These are phyloP conservation scores for Arachnomyces sp. DNA, from an alignment of 2,329 filamentous ascomycete species.

Conservation along the genomic window DNA sequence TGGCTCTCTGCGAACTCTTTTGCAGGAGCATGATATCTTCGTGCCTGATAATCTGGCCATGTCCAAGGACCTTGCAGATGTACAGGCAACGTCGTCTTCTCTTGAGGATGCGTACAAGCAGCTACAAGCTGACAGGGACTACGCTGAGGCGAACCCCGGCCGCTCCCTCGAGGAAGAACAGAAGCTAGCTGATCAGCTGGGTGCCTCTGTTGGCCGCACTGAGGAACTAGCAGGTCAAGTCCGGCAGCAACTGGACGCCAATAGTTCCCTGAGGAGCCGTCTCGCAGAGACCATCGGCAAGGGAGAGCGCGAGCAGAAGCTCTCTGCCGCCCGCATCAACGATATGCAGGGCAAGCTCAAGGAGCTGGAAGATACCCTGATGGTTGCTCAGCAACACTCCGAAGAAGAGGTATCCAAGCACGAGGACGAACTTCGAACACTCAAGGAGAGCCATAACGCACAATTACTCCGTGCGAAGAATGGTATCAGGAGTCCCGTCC, in stretches of 20 bases:
- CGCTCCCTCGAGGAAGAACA: constrained; percentile 64
- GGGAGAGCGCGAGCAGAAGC: constrained; percentile 73
- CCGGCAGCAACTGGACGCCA: constrained; percentile 68
- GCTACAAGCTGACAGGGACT: constrained; percentile 58
- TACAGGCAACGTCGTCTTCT: constrained; percentile 58
- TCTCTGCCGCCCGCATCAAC: constrained; percentile 73
- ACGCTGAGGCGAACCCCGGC: constrained; percentile 60
- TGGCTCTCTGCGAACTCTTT: constrained; percentile 64
- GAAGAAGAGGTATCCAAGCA: constrained; percentile 77
- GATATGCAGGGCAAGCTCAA: constrained; percentile 74
- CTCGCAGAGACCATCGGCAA: constrained; percentile 71
- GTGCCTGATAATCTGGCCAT: constrained; percentile 54
- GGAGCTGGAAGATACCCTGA: constrained; percentile 71
- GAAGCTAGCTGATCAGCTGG: constrained; percentile 60
- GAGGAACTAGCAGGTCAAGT: constrained; percentile 74
- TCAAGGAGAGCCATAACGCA: constrained; percentile 68
- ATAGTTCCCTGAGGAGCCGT: constrained; percentile 64
- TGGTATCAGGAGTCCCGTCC: constrained; percentile 37
- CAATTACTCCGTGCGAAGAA: constrained; percentile 67
- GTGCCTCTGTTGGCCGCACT: constrained; percentile 64
- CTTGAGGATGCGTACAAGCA: constrained; percentile 67
- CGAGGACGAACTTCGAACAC: constrained; percentile 69
- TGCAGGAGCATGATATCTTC: constrained; percentile 74
- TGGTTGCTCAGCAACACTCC: constrained; percentile 72
- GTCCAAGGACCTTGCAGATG: constrained; percentile 31